Conservation (phyloP, 352 stramenopile genomes). For the Peronospora tabacina region DNA sequence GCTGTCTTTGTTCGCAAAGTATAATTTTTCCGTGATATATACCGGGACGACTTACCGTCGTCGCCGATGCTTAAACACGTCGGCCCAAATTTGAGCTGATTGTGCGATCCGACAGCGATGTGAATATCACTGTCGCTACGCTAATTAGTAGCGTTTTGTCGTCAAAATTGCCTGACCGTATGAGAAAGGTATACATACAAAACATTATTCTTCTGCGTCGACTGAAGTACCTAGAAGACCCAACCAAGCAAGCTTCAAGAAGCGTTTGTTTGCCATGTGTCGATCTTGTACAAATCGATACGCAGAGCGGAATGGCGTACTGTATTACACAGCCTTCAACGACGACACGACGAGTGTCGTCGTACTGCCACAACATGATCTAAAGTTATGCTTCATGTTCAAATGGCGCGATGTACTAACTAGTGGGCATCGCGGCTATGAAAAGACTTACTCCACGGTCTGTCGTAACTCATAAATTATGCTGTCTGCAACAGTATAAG, state of each 20-base stretch:
- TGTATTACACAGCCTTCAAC: not conserved
- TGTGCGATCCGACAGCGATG: too few species aligned
- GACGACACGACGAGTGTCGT: not conserved
- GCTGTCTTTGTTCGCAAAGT: slow-evolving; percentile 23
- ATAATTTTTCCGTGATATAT: slow-evolving; percentile 1
- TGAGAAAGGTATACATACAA: not conserved
- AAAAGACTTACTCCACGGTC: slow-evolving; percentile 20
- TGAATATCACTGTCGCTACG: too few species aligned
- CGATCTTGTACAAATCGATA: too few species aligned
- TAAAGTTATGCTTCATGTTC: not conserved
- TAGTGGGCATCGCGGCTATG: slow-evolving; percentile 4
- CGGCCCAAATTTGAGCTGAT: not conserved
- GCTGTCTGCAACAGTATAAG: too few species aligned
- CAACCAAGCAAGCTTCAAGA: too few species aligned
- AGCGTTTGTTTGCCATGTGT: too few species aligned
- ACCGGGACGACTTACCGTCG: not conserved
- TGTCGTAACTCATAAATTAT: too few species aligned
- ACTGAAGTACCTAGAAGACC: too few species aligned
- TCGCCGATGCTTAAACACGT: not conserved
- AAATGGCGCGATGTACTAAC: too few species aligned
- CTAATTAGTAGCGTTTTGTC: not conserved
- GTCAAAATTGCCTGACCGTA: not conserved
- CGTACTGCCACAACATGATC: not conserved
- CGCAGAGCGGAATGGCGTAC: not conserved
- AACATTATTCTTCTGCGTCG: not conserved